Evolutionary conservation across 2,329 filamentous ascomycete species (phyloP).

Genomic region (Ramularia endophylla): DNA sequence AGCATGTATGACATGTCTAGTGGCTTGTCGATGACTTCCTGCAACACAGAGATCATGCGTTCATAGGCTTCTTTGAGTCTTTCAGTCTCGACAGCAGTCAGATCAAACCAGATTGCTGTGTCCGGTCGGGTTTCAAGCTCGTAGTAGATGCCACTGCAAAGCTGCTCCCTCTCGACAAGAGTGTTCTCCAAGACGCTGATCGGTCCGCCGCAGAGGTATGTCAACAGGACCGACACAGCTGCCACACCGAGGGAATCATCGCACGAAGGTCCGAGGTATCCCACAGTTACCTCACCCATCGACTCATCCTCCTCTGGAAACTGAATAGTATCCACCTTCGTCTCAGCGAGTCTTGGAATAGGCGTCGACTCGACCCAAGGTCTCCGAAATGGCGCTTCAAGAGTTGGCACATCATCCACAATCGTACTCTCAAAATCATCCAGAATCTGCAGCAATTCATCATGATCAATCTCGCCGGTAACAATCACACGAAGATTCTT

Average conservation of each 20-base stretch:
- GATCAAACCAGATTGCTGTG: constrained; percentile 76
- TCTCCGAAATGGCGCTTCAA: constrained; percentile 69
- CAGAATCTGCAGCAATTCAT: constrained; percentile 70
- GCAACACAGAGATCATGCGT: constrained; percentile 75
- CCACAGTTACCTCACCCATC: constrained; percentile 78
- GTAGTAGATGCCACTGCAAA: constrained; percentile 79
- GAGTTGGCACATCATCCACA: constrained; percentile 69
- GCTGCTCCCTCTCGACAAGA: constrained; percentile 86
- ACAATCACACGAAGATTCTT: constrained; percentile 89
- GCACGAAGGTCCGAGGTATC: constrained; percentile 80
- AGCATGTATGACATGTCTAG: constrained; percentile 86
- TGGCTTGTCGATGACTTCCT: constrained; percentile 71
- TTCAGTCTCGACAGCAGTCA: constrained; percentile 80
- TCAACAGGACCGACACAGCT: constrained; percentile 72
- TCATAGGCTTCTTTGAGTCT: constrained; percentile 80
- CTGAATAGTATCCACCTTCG: constrained; percentile 69
- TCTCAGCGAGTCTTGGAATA: constrained; percentile 65
- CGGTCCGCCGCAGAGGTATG: constrained; percentile 88
- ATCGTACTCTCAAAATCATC: constrained; percentile 87
- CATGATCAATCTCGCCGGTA: constrained; percentile 84
- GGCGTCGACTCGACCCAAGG: constrained; percentile 89
- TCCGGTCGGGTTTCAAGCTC: constrained; percentile 74
- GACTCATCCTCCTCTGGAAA: constrained; percentile 98
- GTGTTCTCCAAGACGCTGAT: constrained; percentile 87
- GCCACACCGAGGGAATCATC: constrained; percentile 55